A percentile compares a stretch with the other conserved stretches of the same genome.
These are phyloP conservation scores for Halophytophthora polymorphica DNA, from an alignment of 352 stramenopile genomes.

Conservation along the genomic window DNA sequence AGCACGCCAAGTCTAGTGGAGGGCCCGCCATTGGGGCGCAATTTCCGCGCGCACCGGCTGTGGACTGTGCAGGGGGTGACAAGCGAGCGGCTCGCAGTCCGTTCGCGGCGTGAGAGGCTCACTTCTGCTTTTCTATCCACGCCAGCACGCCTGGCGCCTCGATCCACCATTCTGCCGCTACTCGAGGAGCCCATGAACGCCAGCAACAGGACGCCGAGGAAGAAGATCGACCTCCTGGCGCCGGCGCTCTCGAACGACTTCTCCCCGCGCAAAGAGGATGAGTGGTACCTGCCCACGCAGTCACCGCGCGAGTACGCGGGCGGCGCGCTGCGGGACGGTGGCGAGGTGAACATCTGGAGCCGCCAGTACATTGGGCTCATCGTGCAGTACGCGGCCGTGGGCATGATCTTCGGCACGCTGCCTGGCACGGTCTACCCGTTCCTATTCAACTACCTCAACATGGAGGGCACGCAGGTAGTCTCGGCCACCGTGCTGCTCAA, in stretches of 20 bases:
- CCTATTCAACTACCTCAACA: conserved; percentile 41
- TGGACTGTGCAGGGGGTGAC: conserved; percentile 2
- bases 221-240: conserved; percentile 26
- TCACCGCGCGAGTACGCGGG: conserved; percentile 14
- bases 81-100: background rate
- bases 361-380: conserved; percentile 37
- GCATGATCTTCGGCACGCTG: conserved; percentile 39
- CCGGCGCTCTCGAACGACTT: conserved; percentile 16
- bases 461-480: conserved; percentile 36
- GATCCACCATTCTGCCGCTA: conserved; percentile 21
- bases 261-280: conserved; percentile 19
- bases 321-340: conserved; percentile 17
- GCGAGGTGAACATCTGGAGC: conserved; percentile 29
- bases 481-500: conserved; percentile 32
- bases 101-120: background rate
- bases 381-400: conserved; percentile 37
- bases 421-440: conserved; percentile 44
- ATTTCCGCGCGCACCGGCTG: too few relatives aligned
- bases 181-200: conserved; percentile 24
- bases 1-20: too few relatives aligned
- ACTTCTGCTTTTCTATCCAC: conserved; percentile 15
- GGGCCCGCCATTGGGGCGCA: too few relatives aligned
- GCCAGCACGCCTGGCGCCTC: conserved; percentile 5
- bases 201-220: conserved; percentile 11
- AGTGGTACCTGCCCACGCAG: conserved; percentile 21